Percentiles rank a stretch among this genome's conserved stretches.
phyloP scores from a whole-genome alignment of 257 asterid genomes.

The Cynanchum wilfordii region DNA sequence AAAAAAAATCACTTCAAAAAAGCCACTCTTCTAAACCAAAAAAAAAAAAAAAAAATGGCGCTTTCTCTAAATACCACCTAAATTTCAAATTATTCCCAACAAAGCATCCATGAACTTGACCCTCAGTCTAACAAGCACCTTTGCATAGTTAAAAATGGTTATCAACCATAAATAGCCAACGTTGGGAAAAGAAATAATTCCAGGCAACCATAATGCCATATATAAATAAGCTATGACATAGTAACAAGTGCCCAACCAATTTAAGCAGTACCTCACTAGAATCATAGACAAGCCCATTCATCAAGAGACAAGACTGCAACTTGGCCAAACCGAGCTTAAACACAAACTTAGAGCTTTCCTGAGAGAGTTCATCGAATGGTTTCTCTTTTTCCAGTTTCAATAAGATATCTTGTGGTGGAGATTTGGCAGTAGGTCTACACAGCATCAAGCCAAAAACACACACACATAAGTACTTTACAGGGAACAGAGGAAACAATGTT shows the following conservation, averaged over 20 bases:
- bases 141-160: background rate
- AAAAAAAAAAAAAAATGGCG: no score
- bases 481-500: background rate
- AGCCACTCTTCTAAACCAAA: no score
- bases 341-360: constrained; percentile 74
- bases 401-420: constrained; percentile 86
- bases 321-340: constrained; percentile 79
- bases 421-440: constrained; percentile 66
- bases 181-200: background rate
- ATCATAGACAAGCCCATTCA: constrained; percentile 94
- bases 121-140: background rate
- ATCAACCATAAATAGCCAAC: background rate
- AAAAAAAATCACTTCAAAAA: no score
- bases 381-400: constrained; percentile 74
- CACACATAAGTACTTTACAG: background rate
- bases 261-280: constrained; percentile 64
- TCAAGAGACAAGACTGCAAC: constrained; percentile 73
- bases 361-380: constrained; percentile 51
- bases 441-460: constrained; percentile 9
- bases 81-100: background rate
- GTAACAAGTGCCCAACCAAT: constrained; percentile 8
- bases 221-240: background rate
- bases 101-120: background rate
- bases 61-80: no score
- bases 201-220: background rate